Conservation (phyloP, 202 grass and related monocot genomes). For the Setaria viridis region DNA sequence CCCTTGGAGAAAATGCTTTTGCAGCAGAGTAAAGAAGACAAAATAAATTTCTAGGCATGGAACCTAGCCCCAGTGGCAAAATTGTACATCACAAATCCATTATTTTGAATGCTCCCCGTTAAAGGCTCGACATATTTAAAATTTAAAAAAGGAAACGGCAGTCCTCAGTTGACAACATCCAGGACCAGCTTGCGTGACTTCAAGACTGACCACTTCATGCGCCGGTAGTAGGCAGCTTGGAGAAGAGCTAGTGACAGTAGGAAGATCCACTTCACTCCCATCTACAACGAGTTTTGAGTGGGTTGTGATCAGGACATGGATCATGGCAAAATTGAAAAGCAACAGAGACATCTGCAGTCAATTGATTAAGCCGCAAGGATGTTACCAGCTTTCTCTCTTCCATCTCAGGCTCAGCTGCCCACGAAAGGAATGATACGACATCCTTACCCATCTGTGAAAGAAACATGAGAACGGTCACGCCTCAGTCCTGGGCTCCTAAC, state of each 20-base stretch:
- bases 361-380: neutral
- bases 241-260: constrained; percentile 93
- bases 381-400: constrained; percentile 99
- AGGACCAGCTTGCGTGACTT: constrained; percentile 96
- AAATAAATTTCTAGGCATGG: constrained; percentile 49
- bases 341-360: neutral
- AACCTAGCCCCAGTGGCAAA: constrained; percentile 57
- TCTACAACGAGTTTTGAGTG: constrained; percentile 53
- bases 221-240: constrained; percentile 97
- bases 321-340: neutral
- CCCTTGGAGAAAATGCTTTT: constrained; percentile 42
- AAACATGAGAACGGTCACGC: constrained; percentile 32
- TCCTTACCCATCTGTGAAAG: constrained; percentile 93
- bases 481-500: constrained; percentile 10
- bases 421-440: constrained; percentile 88
- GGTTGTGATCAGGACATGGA: constrained; percentile 27
- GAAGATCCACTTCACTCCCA: constrained; percentile 99
- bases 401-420: constrained; percentile 99
- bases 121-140: constrained; percentile 22
- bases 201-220: constrained; percentile 90
- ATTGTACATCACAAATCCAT: constrained; percentile 63
- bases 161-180: constrained; percentile 87
- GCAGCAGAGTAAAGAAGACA: constrained; percentile 39
- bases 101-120: constrained; percentile 58
- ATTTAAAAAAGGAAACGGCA: constrained; percentile 13